phyloP scores from a whole-genome alignment of 441 rosid genomes.

The Gossypium gossypioides region DNA sequence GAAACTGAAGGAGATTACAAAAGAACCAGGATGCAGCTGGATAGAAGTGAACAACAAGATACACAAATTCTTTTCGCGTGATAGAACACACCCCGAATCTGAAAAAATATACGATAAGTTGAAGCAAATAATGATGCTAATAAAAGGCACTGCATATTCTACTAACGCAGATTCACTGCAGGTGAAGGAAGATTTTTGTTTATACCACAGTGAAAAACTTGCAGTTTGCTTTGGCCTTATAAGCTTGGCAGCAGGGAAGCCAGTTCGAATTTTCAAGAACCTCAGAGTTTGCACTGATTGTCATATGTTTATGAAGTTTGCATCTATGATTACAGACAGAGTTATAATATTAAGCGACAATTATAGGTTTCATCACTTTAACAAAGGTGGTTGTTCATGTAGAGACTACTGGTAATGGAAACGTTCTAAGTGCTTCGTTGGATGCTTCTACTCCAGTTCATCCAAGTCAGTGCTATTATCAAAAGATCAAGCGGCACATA shows the following conservation, averaged over 20 bases:
- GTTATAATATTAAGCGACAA: constrained; percentile 22
- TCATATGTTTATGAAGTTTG: constrained; percentile 22
- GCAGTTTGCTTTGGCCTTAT: constrained; percentile 25
- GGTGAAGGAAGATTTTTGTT: constrained; percentile 7
- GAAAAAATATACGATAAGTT: constrained; percentile 14
- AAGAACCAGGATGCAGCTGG: constrained; percentile 26
- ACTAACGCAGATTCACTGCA: neutral
- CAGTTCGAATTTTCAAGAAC: constrained; percentile 22
- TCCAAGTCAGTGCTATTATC: neutral
- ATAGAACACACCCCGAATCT: constrained; percentile 10
- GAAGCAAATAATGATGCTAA: constrained; percentile 11
- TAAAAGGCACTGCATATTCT: constrained; percentile 5
- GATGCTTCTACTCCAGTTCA: neutral
- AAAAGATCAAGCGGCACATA: neutral
- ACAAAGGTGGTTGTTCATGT: constrained; percentile 22
- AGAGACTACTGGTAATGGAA: constrained; percentile 21
- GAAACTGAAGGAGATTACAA: constrained; percentile 1
- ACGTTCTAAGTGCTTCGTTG: neutral
- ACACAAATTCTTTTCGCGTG: constrained; percentile 15
- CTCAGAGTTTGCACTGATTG: constrained; percentile 23
- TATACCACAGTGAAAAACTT: constrained; percentile 24
- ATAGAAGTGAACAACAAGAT: constrained; percentile 20
- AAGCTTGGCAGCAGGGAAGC: constrained; percentile 17
- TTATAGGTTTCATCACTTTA: constrained; percentile 27
- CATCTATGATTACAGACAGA: constrained; percentile 5